Conservation (phyloP, 352 stramenopile species). For the Globisporangium cylindrosporum region DNA sequence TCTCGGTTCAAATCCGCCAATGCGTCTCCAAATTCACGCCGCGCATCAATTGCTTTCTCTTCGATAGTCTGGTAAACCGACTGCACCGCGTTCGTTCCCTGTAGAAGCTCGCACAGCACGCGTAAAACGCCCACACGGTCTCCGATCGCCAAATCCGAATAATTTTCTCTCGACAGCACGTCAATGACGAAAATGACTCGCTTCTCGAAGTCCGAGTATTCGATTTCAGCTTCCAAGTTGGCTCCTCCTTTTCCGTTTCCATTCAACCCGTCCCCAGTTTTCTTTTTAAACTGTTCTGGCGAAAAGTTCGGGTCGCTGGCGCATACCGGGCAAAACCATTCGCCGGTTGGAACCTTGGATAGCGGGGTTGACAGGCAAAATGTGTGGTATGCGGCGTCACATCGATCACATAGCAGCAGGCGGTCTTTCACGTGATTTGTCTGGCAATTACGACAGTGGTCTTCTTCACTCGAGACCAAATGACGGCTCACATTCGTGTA, state of each 20-base stretch:
- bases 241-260: conserved; percentile 15
- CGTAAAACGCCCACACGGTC: conserved; percentile 62
- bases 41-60: conserved; percentile 53
- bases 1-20: conserved; percentile 58
- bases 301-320: conserved; percentile 50
- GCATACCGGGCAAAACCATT: conserved; percentile 81
- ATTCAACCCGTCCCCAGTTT: conserved; percentile 22
- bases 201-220: conserved; percentile 67
- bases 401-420: conserved; percentile 75
- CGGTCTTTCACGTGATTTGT: conserved; percentile 66
- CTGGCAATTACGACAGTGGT: conserved; percentile 74
- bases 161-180: conserved; percentile 69
- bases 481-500: conserved; percentile 50
- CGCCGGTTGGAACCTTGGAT: conserved; percentile 44
- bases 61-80: conserved; percentile 65
- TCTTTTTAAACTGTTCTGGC: conserved; percentile 52
- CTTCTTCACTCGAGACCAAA: conserved; percentile 67
- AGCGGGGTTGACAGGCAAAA: conserved; percentile 74
- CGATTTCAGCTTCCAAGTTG: conserved; percentile 28
- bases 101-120: conserved; percentile 65
- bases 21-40: conserved; percentile 48
- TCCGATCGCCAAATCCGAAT: conserved; percentile 41
- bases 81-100: conserved; percentile 49
- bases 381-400: conserved; percentile 81
- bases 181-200: conserved; percentile 53